Percentiles rank a stretch among this genome's conserved stretches.
Conservation (phyloP, 805 yeast species). For the Millerago galiae region DNA sequence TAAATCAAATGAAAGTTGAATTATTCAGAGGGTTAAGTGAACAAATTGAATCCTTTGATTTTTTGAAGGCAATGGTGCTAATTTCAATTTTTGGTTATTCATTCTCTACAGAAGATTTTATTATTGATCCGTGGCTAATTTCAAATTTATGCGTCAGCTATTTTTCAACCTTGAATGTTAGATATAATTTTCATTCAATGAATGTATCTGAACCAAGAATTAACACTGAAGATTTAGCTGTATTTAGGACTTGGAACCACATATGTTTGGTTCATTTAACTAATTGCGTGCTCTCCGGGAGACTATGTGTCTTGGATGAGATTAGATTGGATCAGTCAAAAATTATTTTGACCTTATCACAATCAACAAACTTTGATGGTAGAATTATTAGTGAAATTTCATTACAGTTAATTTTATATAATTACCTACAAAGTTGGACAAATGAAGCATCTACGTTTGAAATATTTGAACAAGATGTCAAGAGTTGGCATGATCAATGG, state of each 20-base stretch:
- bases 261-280: conserved; percentile 58
- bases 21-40: not conserved
- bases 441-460: conserved; percentile 16
- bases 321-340: conserved; percentile 51
- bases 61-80: not conserved
- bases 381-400: conserved; percentile 71
- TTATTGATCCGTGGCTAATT: not conserved
- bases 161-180: not conserved
- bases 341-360: conserved; percentile 45
- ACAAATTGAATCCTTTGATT: not conserved
- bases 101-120: not conserved
- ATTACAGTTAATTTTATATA: conserved; percentile 52
- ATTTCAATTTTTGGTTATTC: not conserved
- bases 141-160: not conserved
- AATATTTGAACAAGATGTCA: conserved; percentile 39
- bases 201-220: not conserved
- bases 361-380: conserved; percentile 72
- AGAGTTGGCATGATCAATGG: conserved; percentile 64
- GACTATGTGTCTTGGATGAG: conserved; percentile 56
- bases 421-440: conserved; percentile 38
- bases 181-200: not conserved
- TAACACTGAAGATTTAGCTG: conserved; percentile 34
- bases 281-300: conserved; percentile 58
- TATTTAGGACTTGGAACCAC: conserved; percentile 65
- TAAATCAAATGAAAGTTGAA: not conserved